phyloP scores from a whole-genome alignment of 441 rosid species.

The Gossypium schwendimanii region DNA sequence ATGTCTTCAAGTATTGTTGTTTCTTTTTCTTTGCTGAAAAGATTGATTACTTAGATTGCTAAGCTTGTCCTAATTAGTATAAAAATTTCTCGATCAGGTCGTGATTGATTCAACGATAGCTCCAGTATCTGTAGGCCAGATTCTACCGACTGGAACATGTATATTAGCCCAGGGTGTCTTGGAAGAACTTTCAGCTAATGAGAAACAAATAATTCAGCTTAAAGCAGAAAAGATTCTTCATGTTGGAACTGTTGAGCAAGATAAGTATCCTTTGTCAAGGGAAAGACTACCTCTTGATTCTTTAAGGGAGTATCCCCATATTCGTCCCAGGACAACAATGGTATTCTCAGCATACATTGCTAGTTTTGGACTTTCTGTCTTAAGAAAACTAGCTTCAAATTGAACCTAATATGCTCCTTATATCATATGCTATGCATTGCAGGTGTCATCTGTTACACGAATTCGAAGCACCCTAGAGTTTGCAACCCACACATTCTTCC shows the following conservation, averaged over 20 bases:
- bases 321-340: conserved; percentile 80
- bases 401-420: neutral
- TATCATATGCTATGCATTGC: conserved; percentile 9
- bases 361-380: neutral
- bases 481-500: conserved; percentile 72
- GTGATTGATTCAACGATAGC: conserved; percentile 50
- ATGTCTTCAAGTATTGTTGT: conserved; percentile 48
- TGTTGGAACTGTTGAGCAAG: conserved; percentile 60
- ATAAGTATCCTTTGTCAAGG: conserved; percentile 54
- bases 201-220: conserved; percentile 47
- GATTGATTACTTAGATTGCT: neutral
- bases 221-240: conserved; percentile 63
- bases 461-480: conserved; percentile 54
- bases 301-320: conserved; percentile 64
- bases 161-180: conserved; percentile 65
- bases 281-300: conserved; percentile 59
- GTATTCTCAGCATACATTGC: conserved; percentile 25
- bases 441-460: conserved; percentile 78
- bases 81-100: conserved; percentile 34
- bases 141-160: conserved; percentile 57
- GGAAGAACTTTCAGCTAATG: conserved; percentile 17
- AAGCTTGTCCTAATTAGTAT: neutral
- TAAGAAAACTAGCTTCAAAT: neutral
- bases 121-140: conserved; percentile 35
- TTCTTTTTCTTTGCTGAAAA: neutral